Evolutionary conservation across 768 basidiomycete genomes (phyloP), one percentile per base, ranked within the genome.

Genomic region (Hygrocybe punicea): DNA sequence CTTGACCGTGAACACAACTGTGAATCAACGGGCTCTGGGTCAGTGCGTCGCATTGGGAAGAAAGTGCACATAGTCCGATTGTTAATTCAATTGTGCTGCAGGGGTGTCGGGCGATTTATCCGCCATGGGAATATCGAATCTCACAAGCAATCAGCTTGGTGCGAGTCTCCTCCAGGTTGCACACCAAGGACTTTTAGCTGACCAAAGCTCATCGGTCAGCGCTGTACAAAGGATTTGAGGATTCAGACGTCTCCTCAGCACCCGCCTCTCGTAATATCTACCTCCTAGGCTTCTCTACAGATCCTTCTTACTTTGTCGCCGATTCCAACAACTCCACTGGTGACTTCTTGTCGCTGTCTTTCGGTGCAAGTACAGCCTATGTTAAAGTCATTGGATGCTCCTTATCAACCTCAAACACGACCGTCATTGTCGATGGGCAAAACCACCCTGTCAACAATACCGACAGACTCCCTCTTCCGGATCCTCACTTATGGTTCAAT

Each of bases 311-410:
- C 47, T 49, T 49, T 24, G n/a, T 49, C 47, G 19, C 19, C 6
- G 47, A 49, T 24, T 19, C 47, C 19, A 29, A 19, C 17, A 49
- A 49, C 47, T 21, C 19, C 24, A 49, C 47, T 24, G 47, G 47
- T 17, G 47, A 49, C 19, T 16, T 49, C 47, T 19, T 49, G 10
- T n/a, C 42, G 42, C 21, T 44, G n/a, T n/a, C n/a, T 23, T 24
- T 49, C 47, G 25, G 25, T 24, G 25, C n/a, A 16, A 49, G 5
- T 24, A 49, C 17, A 24, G n/a, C n/a, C 24, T 16, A 16, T 49
- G 47, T 49, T 16, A 49, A 49, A 29, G 25, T 49, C 47, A 29
- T 49, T 29, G 47, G 47, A 49, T 49, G 47, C 24, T 49, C 47
- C 47, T 19, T 49, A 29, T 17, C 17, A 17, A 29, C 47, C 25